Percentiles rank a stretch among this genome's conserved stretches.
Conservation (phyloP, 2,329 filamentous ascomycete genomes). For the Diaporthe citriasiana region DNA sequence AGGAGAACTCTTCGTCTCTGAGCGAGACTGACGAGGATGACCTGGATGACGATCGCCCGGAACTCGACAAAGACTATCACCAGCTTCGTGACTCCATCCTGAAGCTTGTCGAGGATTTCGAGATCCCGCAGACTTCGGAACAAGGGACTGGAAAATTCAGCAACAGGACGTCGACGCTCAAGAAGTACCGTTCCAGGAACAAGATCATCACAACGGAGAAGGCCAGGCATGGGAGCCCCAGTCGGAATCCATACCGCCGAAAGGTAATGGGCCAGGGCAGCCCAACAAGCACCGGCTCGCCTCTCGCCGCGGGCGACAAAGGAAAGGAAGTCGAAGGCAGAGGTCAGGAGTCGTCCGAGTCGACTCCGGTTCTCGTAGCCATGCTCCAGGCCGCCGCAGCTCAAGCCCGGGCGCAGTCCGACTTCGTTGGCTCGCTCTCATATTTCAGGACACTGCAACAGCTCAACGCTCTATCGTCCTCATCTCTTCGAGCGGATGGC, state of each 20-base stretch:
- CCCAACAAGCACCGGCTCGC: slow-evolving; percentile 43
- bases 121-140: slow-evolving; percentile 78
- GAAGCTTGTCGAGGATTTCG: slow-evolving; percentile 85
- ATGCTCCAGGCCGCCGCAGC: slow-evolving; percentile 84
- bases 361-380: slow-evolving; percentile 69
- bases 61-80: slow-evolving; percentile 84
- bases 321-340: slow-evolving; percentile 51
- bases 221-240: slow-evolving; percentile 55
- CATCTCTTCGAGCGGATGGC: slow-evolving; percentile 75
- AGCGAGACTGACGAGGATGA: slow-evolving; percentile 75
- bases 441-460: slow-evolving; percentile 89
- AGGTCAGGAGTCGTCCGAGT: slow-evolving; percentile 57
- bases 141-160: slow-evolving; percentile 74
- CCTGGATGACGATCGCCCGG: slow-evolving; percentile 67
- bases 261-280: slow-evolving; percentile 45
- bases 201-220: slow-evolving; percentile 66
- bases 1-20: slow-evolving; percentile 70
- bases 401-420: slow-evolving; percentile 82
- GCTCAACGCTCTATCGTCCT: slow-evolving; percentile 73
- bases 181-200: slow-evolving; percentile 73
- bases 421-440: slow-evolving; percentile 86
- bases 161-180: slow-evolving; percentile 75
- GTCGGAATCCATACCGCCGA: slow-evolving; percentile 70
- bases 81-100: slow-evolving; percentile 84
- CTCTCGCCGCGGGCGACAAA: slow-evolving; percentile 44